Base-by-base conservation (phyloP, 305 asterid species). In the Solanum chacoense region DNA sequence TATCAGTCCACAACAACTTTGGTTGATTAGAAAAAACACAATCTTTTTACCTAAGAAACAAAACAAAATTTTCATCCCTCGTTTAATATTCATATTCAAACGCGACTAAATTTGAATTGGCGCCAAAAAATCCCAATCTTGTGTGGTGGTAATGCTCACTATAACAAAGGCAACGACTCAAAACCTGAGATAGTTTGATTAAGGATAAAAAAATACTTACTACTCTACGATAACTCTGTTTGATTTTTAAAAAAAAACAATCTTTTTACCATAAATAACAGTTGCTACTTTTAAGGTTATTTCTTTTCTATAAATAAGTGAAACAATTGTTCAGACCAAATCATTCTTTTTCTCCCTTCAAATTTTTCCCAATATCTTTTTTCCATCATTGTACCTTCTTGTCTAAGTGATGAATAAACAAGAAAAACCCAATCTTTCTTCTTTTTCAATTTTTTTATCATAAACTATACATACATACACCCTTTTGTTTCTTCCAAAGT, bases 301-400 rank as follows among this genome's bases (percentile, higher is more conserved):
- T 36, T 22, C 16, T 22, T 22, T 85, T 77, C 95, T 94, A 95
- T 95, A 96, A 94, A 94, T 91, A 90, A 76, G 91, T 91, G 73
- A 71, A 89, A 89, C 92, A 84, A 73, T 67, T 89, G 85, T 88
- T 91, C 75, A 93, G 88, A 93, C 92, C 93, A 92, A 88, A 92
- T 90, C 92, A 90, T 91, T 83, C 87, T 69, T 78, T 63, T 79
- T 63, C 89, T 87, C 11, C 75, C 87, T 77, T 59, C 35, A 65
- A 69, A 45, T 88, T 86, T 89, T 75, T 40, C 88, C 29, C 88
- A 90, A 89, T 90, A 50, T 87, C 92, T 87, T 90, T 67, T 76
- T 73, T 71, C 78, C 94, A 95, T 95, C 97, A 93, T 94, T 91
- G 86, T 92, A 88, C 92, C 95, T 93, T 92, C 89, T 88, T 91